Conservation (phyloP, 1,284 basidiomycete species). For the Vanrija sp. region DNA sequence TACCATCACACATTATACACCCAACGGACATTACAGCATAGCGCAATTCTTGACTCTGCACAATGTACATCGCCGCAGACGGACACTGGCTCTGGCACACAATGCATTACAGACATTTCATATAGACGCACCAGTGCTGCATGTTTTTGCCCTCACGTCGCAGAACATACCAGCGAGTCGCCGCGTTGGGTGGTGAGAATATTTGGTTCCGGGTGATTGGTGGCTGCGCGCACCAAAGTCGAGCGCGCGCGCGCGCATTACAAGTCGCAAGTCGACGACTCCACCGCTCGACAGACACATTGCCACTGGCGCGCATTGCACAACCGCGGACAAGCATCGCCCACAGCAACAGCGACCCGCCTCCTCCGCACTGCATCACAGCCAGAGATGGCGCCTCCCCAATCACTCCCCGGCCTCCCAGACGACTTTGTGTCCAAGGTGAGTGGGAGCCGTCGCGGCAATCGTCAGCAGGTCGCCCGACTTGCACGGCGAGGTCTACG, state of each 20-base stretch:
- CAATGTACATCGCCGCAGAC: no score
- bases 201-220: neutral
- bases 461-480: neutral
- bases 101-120: no score
- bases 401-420: conserved; percentile 36
- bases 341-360: no score
- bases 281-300: neutral
- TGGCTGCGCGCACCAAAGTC: neutral
- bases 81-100: no score
- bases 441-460: conserved; percentile 1
- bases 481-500: neutral
- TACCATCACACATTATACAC: no score
- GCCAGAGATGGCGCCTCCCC: conserved; percentile 18
- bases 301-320: no score
- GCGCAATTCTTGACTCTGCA: no score
- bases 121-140: no score
- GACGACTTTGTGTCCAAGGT: conserved; percentile 39
- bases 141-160: no score
- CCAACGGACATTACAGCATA: no score
- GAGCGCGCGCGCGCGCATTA: no score
- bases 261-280: neutral
- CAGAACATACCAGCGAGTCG: neutral
- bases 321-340: no score
- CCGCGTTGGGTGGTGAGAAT: neutral
- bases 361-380: neutral